phyloP scores from a whole-genome alignment of 352 stramenopile genomes.

The Plasmopara halstedii region DNA sequence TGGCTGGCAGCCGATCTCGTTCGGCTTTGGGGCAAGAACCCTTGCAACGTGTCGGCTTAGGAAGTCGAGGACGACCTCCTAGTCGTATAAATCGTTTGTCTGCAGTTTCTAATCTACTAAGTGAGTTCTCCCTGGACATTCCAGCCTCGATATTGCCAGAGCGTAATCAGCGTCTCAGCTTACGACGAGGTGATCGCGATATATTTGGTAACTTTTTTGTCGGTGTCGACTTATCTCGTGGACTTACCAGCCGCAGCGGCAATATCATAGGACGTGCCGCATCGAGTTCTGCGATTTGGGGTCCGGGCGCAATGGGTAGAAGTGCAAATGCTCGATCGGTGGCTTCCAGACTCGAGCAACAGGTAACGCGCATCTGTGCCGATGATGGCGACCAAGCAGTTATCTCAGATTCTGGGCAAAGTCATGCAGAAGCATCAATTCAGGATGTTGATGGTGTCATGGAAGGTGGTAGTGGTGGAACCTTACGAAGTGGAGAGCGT shows the following conservation, averaged over 20 bases:
- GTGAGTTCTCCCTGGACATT: constrained; percentile 78
- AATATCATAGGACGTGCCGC: constrained; percentile 19
- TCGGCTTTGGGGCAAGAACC: constrained; percentile 34
- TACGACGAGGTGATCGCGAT: constrained; percentile 44
- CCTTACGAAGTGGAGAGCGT: constrained; percentile 27
- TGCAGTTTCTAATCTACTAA: constrained; percentile 67
- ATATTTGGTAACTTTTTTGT: constrained; percentile 36
- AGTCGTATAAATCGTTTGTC: constrained; percentile 58
- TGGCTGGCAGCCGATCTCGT: constrained; percentile 22
- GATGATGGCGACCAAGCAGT: constrained; percentile 26
- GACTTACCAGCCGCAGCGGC: constrained; percentile 24
- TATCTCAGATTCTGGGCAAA: neutral
- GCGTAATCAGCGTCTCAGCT: constrained; percentile 25
- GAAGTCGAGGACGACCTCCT: constrained; percentile 41
- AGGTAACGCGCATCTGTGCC: constrained; percentile 39
- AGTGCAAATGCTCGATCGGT: constrained; percentile 60
- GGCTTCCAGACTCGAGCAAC: constrained; percentile 66
- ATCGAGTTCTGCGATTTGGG: constrained; percentile 28
- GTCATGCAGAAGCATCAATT: constrained; percentile 10
- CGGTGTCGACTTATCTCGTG: constrained; percentile 27
- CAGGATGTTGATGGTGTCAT: constrained; percentile 18
- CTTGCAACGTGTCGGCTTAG: constrained; percentile 25
- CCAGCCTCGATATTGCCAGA: constrained; percentile 31
- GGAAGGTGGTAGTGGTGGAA: constrained; percentile 13
- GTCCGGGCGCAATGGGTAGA: constrained; percentile 20